phyloP scores from a whole-genome alignment of 208 protist genomes.

The Leishmania turanica region DNA sequence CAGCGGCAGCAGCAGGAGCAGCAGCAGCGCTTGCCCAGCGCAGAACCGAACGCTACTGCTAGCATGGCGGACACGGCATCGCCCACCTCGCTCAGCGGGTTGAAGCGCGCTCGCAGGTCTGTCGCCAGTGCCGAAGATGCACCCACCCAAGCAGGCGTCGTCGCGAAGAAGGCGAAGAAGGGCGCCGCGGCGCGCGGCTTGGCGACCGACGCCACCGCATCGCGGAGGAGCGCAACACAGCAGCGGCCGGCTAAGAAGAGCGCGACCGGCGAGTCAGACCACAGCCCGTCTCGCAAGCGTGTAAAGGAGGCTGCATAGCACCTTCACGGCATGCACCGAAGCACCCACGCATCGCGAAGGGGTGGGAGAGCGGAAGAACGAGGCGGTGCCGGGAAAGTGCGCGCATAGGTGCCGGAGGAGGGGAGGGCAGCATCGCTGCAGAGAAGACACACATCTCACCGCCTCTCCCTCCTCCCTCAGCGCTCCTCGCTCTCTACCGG shows the following conservation, averaged over 20 bases:
- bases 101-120: not conserved
- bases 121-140: not conserved
- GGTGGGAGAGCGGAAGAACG: not conserved
- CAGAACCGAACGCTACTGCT: not conserved
- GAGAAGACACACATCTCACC: not conserved
- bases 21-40: not conserved
- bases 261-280: not conserved
- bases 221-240: slow-evolving; percentile 3
- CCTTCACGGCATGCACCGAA: not conserved
- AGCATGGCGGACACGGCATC: not conserved
- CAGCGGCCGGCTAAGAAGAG: slow-evolving; percentile 2
- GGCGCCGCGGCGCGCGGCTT: not conserved
- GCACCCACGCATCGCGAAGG: not conserved
- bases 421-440: not conserved
- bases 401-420: not conserved
- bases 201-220: not conserved
- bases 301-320: not conserved
- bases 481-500: not conserved
- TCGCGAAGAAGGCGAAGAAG: not conserved
- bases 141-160: not conserved
- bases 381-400: not conserved
- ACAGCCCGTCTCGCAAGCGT: slow-evolving; percentile 5
- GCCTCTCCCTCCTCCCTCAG: too few relatives aligned
- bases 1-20: not conserved
- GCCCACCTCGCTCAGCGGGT: not conserved